A percentile compares a stretch with the other conserved stretches of the same genome.
These are phyloP conservation scores for Pythium utonaiense DNA, from an alignment of 352 stramenopile species.

Conservation along the genomic window DNA sequence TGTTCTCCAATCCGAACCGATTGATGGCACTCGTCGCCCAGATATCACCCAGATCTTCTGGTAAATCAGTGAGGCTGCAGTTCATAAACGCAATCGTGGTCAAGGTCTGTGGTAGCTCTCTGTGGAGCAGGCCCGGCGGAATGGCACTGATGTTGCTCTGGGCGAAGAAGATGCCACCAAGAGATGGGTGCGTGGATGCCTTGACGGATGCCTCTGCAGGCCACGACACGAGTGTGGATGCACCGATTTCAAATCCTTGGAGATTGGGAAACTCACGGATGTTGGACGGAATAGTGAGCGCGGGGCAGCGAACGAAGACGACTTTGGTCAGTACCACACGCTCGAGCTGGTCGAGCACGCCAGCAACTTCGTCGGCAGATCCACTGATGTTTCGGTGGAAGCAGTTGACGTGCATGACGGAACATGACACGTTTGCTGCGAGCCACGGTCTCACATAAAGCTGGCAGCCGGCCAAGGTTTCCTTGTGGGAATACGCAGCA, in stretches of 20 bases:
- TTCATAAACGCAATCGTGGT: constrained; percentile 4
- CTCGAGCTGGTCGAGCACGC: constrained; percentile 1
- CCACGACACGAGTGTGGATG: constrained; percentile 15
- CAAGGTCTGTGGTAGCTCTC: background rate
- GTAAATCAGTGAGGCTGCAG: constrained; percentile 2
- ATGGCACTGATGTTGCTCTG: background rate
- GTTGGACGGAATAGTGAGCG: constrained; percentile 3
- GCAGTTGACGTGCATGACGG: constrained; percentile 24
- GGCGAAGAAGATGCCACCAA: background rate
- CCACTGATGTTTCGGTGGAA: constrained; percentile 7
- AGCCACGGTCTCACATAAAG: constrained; percentile 13
- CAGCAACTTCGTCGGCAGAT: background rate
- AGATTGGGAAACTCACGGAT: constrained; percentile 10
- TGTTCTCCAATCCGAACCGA: background rate
- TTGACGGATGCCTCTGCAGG: background rate
- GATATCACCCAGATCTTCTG: constrained; percentile 5
- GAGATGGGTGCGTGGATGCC: background rate
- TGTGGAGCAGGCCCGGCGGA: constrained; percentile 4
- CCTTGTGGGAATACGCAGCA: background rate
- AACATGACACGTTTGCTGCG: constrained; percentile 7
- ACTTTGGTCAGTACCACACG: background rate
- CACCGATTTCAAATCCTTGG: constrained; percentile 3
- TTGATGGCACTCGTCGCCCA: background rate
- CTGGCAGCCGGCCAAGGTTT: background rate
- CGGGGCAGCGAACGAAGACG: constrained; percentile 13